A percentile compares a stretch with the other conserved stretches of the same genome.
These are phyloP conservation scores for Pecoramyces ruminantium DNA, from an alignment of 192 early-diverging fungal genomes.

Conservation along the genomic window DNA sequence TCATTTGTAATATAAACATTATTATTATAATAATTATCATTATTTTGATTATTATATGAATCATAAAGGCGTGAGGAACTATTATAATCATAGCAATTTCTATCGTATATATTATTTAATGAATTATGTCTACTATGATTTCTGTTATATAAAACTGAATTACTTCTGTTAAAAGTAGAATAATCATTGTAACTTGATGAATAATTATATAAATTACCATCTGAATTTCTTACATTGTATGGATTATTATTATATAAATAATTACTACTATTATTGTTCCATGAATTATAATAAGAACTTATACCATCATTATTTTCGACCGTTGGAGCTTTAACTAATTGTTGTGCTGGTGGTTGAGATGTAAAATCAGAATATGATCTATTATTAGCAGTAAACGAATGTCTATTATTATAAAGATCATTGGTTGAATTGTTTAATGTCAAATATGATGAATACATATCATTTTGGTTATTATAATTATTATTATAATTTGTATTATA, in stretches of 20 bases:
- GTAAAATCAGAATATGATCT: too few species aligned
- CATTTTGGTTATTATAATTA: too few species aligned
- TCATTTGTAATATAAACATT: not conserved
- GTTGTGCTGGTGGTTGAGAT: too few species aligned
- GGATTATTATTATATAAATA: not conserved
- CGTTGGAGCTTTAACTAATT: too few species aligned
- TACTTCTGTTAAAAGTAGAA: not conserved
- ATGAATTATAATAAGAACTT: not conserved
- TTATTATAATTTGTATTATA: too few species aligned
- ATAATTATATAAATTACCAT: not conserved
- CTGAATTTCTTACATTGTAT: too few species aligned
- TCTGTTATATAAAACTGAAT: not conserved
- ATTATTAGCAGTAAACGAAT: too few species aligned
- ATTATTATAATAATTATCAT: not conserved
- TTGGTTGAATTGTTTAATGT: not conserved
- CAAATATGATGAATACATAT: too few species aligned
- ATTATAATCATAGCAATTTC: not conserved
- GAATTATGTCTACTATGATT: not conserved
- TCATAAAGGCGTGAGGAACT: not conserved
- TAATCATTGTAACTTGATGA: not conserved
- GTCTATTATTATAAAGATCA: not conserved
- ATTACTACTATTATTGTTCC: not conserved
- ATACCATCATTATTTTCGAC: too few species aligned
- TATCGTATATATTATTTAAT: not conserved
- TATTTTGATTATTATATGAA: not conserved